Conservation (phyloP, 140 eudicot species). For the Stevia rebaudiana region DNA sequence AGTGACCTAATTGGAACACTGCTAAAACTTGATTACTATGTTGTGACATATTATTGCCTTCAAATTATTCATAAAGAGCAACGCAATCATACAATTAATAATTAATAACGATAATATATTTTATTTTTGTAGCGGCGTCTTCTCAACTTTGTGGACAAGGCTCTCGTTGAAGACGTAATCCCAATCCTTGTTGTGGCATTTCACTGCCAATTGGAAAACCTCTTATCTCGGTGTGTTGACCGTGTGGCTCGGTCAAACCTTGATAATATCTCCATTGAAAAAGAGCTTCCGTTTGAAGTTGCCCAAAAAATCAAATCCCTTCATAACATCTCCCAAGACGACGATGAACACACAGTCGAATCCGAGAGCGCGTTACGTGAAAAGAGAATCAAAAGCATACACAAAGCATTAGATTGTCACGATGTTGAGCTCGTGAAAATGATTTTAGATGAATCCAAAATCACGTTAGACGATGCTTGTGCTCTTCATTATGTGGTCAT, state of each 20-base stretch:
- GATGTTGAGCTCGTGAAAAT: constrained; percentile 56
- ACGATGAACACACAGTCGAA: constrained; percentile 19
- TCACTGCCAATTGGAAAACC: constrained; percentile 38
- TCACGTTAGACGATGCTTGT: constrained; percentile 51
- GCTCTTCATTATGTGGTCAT: constrained; percentile 63
- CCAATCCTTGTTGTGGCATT: constrained; percentile 49
- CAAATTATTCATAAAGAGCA: too few relatives aligned
- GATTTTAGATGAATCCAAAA: constrained; percentile 46
- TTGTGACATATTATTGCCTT: too few relatives aligned
- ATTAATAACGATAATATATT: not conserved
- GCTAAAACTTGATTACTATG: too few relatives aligned
- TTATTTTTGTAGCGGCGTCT: constrained; percentile 51
- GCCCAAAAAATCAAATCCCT: constrained; percentile 30
- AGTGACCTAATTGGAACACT: too few relatives aligned
- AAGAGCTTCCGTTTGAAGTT: constrained; percentile 46
- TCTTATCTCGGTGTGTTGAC: constrained; percentile 38
- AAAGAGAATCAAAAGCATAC: constrained; percentile 46
- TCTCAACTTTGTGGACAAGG: constrained; percentile 50
- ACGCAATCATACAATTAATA: not conserved
- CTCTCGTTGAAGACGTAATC: constrained; percentile 52
- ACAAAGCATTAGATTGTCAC: constrained; percentile 55
- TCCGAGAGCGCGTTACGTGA: constrained; percentile 34
- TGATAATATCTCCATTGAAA: constrained; percentile 42
- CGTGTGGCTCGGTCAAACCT: constrained; percentile 49
- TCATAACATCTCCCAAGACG: constrained; percentile 30